Evolutionary conservation across 2,329 filamentous ascomycete genomes (phyloP), one percentile per base, ranked within the genome.

Genomic region (Colletotrichum sp.): DNA sequence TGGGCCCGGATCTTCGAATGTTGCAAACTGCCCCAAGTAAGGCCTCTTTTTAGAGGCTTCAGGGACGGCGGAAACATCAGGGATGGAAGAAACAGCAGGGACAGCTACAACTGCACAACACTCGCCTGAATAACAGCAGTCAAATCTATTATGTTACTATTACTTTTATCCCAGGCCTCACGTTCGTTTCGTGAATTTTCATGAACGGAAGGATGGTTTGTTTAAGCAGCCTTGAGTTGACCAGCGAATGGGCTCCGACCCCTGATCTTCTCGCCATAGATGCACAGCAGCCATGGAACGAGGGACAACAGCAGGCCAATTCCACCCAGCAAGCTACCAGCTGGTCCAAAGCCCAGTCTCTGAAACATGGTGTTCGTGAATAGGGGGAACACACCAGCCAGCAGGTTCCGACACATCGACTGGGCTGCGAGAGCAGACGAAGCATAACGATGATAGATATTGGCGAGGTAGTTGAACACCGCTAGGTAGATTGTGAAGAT

Each of bases 401-500:
- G 83, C 59, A 93, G 83, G 78, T 94, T 94, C 16, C 92, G 87
- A 76, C 90, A 92, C 80, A 91, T 93, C 57, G 87, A 90, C 81
- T 93, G 92, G 4, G 91, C 92, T 0, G 92, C 92, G 21, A 93
- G 84, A 2, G 92, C 92, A 3, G 90, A 92, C 71, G 89, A 91
- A 4, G 92, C 91, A 77, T 92, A 93, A 2, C 87, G 87, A 78
- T 92, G 90, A 78, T 93, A 94, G 1, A 88, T 90, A 80, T 94
- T 92, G 5, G 91, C 92, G 5, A 93, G 83, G 76, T 93, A 94
- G 78, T 93, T 93, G 83, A 94, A 92, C 0, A 92, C 91, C 1
- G 92, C 90, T 2, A 94, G 85, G 77, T 93, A 93, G 63, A 94
- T 91, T 33, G 88, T 89, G 80, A 93, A 93, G 73, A 94, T 93